These are phyloP conservation scores for Firmiana major DNA, from an alignment of 345 rosid species.

Conservation along the genomic window DNA sequence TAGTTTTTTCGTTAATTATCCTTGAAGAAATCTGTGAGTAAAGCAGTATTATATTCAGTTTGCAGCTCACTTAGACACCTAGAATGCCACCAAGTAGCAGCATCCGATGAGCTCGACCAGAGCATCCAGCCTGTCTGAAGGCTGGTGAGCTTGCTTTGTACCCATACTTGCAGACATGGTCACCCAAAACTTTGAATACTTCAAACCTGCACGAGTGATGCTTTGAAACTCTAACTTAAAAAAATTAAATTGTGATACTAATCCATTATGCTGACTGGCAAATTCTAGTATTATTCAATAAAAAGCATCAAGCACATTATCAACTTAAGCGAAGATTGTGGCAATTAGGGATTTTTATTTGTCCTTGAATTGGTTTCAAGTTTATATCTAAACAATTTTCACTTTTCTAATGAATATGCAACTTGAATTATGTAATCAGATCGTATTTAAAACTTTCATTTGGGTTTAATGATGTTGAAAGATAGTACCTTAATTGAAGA, in stretches of 20 bases:
- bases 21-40: not conserved
- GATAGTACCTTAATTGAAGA: not conserved
- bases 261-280: not conserved
- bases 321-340: not conserved
- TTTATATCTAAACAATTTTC: not conserved
- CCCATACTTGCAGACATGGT: conserved; percentile 24
- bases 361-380: not conserved
- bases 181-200: not conserved
- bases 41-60: not conserved
- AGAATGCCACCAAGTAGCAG: conserved; percentile 9
- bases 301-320: not conserved
- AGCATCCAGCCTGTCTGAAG: conserved; percentile 16
- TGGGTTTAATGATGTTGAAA: no score
- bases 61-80: conserved; percentile 12
- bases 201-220: conserved; percentile 7
- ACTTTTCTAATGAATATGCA: no score
- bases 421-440: no score
- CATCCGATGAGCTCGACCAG: conserved; percentile 12
- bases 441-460: no score
- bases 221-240: not conserved
- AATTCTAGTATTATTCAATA: not conserved
- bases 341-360: not conserved
- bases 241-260: not conserved
- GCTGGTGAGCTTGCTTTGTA: conserved; percentile 12
- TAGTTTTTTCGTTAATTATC: not conserved